Conservation (phyloP, 2,329 filamentous ascomycete genomes). For the Talaromyces verruculosus region DNA sequence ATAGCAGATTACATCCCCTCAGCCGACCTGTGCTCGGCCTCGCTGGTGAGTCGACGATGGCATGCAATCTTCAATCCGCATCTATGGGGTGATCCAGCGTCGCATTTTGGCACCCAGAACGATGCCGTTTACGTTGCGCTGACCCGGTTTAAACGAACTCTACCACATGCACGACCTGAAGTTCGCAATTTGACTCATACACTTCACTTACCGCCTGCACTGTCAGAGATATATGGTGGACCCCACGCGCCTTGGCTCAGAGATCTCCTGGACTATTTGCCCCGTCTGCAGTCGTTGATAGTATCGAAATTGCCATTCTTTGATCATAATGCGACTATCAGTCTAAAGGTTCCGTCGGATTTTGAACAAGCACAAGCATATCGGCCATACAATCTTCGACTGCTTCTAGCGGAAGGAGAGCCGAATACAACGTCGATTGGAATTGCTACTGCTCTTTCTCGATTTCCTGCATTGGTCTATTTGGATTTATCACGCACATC, state of each 20-base stretch:
- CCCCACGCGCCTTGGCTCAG: conserved; percentile 60
- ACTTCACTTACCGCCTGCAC: conserved; percentile 59
- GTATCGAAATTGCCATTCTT: conserved; percentile 62
- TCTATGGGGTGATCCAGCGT: conserved; percentile 63
- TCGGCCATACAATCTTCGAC: conserved; percentile 49
- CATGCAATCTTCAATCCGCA: conserved; percentile 59
- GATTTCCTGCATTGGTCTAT: conserved; percentile 57
- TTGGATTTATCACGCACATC: conserved; percentile 58
- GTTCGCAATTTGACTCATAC: conserved; percentile 61
- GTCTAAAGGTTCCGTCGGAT: conserved; percentile 40
- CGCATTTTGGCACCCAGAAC: conserved; percentile 61
- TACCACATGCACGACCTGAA: conserved; percentile 54
- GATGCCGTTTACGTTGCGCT: conserved; percentile 62
- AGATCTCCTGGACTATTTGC: conserved; percentile 59
- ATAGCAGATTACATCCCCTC: conserved; percentile 59
- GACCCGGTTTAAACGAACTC: conserved; percentile 58
- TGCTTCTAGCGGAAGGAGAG: conserved; percentile 58
- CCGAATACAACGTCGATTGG: conserved; percentile 58
- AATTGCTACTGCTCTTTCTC: conserved; percentile 52
- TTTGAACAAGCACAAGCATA: conserved; percentile 14
- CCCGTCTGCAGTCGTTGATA: conserved; percentile 59
- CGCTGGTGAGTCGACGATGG: conserved; percentile 59
- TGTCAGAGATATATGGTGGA: conserved; percentile 61
- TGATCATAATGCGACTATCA: conserved; percentile 58
- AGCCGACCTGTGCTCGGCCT: conserved; percentile 56